Evolutionary conservation across 257 asterid genomes (phyloP).

Genomic region (Nicotiana obtusifolia): DNA sequence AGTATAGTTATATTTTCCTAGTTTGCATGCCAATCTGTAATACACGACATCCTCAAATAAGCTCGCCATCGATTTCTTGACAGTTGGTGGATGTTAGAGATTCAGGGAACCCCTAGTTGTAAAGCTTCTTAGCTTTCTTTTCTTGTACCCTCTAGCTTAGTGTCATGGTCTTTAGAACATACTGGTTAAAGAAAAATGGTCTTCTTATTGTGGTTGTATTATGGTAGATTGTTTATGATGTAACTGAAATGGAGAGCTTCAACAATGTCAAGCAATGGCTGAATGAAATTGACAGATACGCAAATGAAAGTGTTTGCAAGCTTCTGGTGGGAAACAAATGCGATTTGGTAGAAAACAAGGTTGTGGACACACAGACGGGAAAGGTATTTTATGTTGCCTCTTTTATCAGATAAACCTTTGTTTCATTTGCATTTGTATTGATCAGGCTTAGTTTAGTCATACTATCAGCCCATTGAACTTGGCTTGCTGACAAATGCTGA

Average conservation of each 20-base stretch:
- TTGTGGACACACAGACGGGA: slow-evolving; percentile 74
- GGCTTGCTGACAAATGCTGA: neutral
- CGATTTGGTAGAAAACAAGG: slow-evolving; percentile 87
- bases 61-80: neutral
- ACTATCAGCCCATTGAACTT: neutral
- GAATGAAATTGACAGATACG: slow-evolving; percentile 90
- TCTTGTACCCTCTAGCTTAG: neutral
- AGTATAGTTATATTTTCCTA: neutral
- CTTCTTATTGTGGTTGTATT: slow-evolving; percentile 20
- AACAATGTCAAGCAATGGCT: slow-evolving; percentile 98
- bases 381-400: slow-evolving; percentile 39
- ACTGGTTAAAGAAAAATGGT: neutral
- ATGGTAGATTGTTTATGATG: slow-evolving; percentile 84
- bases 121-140: neutral
- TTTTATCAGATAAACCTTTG: neutral
- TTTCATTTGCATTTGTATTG: neutral
- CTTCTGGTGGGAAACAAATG: slow-evolving; percentile 96
- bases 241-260: slow-evolving; percentile 97
- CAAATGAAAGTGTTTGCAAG: slow-evolving; percentile 96
- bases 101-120: neutral
- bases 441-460: neutral
- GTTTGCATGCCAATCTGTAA: neutral
- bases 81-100: neutral
- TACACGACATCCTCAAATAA: neutral
- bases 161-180: neutral